Conservation (phyloP, 345 rosid genomes). For the Salix arbutifolia region DNA sequence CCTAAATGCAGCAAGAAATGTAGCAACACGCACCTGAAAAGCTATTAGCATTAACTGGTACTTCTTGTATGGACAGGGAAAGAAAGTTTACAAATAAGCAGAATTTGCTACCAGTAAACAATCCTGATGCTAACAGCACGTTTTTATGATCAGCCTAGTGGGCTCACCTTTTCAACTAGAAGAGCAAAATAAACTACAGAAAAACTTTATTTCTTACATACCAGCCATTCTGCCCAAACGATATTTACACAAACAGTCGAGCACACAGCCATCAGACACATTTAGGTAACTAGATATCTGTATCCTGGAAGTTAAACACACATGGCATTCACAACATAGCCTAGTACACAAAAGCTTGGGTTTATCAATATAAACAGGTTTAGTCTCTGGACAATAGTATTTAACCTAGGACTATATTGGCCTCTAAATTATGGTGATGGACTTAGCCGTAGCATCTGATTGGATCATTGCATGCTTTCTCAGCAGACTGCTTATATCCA, state of each 20-base stretch:
- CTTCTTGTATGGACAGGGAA: not conserved
- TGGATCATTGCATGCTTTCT: conserved; percentile 85
- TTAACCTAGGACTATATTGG: not conserved
- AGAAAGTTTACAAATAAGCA: not conserved
- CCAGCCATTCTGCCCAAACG: not conserved
- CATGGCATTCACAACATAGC: not conserved
- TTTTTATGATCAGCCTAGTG: not conserved
- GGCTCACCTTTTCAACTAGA: not conserved
- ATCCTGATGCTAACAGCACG: not conserved
- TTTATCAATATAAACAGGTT: not conserved
- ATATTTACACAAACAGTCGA: conserved; percentile 6
- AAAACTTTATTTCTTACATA: not conserved
- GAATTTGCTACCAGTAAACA: not conserved
- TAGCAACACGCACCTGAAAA: not conserved
- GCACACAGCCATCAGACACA: not conserved
- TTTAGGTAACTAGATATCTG: conserved; percentile 7
- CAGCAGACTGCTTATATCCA: conserved; percentile 67
- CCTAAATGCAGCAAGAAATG: not conserved
- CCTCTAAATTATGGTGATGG: not conserved
- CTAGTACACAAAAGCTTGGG: not conserved
- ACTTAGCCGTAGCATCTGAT: conserved; percentile 85
- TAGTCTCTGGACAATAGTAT: not conserved
- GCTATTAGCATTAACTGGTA: not conserved
- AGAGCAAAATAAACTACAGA: not conserved
- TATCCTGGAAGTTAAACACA: not conserved